Evolutionary conservation across 2,329 filamentous ascomycete genomes (phyloP).

Genomic region (Teratosphaeria zuluensis): DNA sequence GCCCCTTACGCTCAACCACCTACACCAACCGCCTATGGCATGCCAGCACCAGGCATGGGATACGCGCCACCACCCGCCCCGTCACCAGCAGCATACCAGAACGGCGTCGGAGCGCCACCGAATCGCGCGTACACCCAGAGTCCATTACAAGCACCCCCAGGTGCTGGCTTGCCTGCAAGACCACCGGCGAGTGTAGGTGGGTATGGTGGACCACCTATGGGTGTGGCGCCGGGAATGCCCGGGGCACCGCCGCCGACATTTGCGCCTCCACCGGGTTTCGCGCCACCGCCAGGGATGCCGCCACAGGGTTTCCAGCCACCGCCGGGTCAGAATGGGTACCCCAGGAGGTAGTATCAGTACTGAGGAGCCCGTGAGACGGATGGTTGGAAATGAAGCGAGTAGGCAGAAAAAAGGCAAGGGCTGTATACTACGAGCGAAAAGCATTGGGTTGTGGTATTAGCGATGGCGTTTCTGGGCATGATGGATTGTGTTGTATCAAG

Average conservation of each 20-base stretch:
- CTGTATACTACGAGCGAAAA: background rate
- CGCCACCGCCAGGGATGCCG: slow-evolving; percentile 13
- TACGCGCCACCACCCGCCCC: background rate
- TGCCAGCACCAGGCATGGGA: background rate
- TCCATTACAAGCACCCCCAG: slow-evolving; percentile 50
- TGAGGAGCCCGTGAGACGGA: background rate
- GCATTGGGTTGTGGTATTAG: background rate
- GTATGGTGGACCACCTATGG: slow-evolving; percentile 55
- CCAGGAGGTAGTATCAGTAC: background rate
- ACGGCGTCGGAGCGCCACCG: slow-evolving; percentile 8
- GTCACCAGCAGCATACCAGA: slow-evolving; percentile 4
- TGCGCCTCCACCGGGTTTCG: slow-evolving; percentile 27
- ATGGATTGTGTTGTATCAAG: background rate
- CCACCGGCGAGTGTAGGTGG: slow-evolving; percentile 60
- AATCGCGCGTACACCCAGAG: slow-evolving; percentile 28
- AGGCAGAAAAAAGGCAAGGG: background rate
- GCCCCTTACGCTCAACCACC: slow-evolving; percentile 1
- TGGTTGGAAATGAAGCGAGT: background rate
- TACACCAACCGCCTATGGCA: background rate
- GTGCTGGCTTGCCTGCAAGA: slow-evolving; percentile 53
- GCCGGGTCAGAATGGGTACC: background rate
- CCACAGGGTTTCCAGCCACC: background rate
- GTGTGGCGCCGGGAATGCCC: slow-evolving; percentile 27
- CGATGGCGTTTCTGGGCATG: background rate
- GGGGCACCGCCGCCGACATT: slow-evolving; percentile 19